These are phyloP conservation scores for Sordariomycetes sp. DNA, from an alignment of 2,329 filamentous ascomycete genomes.

Conservation along the genomic window DNA sequence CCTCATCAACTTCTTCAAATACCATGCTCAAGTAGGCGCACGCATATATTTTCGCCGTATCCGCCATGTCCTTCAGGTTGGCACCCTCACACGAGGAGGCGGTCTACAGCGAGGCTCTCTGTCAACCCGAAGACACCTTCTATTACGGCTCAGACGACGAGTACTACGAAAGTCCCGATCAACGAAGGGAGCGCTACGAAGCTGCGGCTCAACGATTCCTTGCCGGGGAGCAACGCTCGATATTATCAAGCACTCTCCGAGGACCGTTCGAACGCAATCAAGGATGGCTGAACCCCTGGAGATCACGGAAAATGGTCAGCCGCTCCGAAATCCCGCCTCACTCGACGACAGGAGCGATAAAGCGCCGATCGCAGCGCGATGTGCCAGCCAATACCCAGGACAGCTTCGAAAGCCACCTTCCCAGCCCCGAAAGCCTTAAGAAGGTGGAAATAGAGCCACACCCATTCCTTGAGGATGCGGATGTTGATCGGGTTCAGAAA, in stretches of 20 bases:
- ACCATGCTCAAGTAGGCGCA: too few relatives aligned
- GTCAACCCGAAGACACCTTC: constrained; percentile 35
- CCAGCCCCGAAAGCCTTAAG: constrained; percentile 12
- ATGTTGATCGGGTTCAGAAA: constrained; percentile 1
- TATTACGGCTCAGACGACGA: constrained; percentile 50
- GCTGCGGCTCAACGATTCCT: constrained; percentile 49
- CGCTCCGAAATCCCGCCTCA: too few relatives aligned
- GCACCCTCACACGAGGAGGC: constrained; percentile 19
- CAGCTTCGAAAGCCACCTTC: constrained; percentile 7
- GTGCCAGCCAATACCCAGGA: not conserved
- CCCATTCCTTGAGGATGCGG: constrained; percentile 7
- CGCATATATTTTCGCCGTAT: too few relatives aligned
- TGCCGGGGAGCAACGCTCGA: constrained; percentile 41
- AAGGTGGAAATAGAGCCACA: constrained; percentile 6
- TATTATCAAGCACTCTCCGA: constrained; percentile 51
- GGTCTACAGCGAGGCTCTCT: constrained; percentile 37
- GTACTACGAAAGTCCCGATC: constrained; percentile 33
- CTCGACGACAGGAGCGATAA: too few relatives aligned
- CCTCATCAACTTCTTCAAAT: too few relatives aligned
- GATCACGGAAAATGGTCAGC: constrained; percentile 15
- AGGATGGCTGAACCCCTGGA: constrained; percentile 47
- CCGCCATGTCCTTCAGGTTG: too few relatives aligned
- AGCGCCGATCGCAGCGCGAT: too few relatives aligned
- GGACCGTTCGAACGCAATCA: constrained; percentile 49
- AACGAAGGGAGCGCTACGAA: constrained; percentile 47